Conservation (phyloP, 2,329 filamentous ascomycete species). For the Fusarium coffeatum region DNA sequence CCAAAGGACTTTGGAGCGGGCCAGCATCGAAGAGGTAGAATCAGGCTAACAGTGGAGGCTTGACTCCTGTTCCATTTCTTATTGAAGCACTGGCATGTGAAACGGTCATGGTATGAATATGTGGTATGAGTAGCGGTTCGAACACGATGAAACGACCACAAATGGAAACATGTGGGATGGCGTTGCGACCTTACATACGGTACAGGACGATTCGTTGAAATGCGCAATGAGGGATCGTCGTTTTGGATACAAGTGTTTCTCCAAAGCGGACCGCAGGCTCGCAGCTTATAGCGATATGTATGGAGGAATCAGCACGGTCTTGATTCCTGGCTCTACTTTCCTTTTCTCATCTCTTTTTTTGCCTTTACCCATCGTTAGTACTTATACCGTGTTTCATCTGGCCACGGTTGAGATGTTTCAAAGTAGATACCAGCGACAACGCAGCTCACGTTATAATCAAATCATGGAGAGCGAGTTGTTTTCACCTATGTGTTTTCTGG, state of each 20-base stretch:
- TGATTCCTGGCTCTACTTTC: conserved; percentile 7
- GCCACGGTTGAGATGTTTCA: conserved; percentile 7
- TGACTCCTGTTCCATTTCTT: neutral
- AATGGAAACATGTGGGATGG: neutral
- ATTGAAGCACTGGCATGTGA: neutral
- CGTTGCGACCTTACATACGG: neutral
- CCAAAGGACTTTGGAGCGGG: conserved; percentile 70
- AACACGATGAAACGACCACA: conserved; percentile 1
- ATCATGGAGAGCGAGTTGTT: conserved; percentile 1
- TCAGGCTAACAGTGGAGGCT: neutral
- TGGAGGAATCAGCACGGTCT: conserved; percentile 5
- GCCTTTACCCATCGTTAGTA: conserved; percentile 1
- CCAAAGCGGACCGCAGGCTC: conserved; percentile 33
- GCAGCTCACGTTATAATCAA: conserved; percentile 15
- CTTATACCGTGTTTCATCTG: conserved; percentile 5
- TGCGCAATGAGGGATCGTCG: neutral
- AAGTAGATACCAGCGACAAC: conserved; percentile 31
- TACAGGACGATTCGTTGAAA: neutral
- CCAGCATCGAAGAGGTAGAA: conserved; percentile 46
- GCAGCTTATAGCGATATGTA: conserved; percentile 18
- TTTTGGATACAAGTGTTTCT: conserved; percentile 12
- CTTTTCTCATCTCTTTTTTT: neutral
- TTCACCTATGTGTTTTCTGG: neutral
- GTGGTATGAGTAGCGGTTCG: conserved; percentile 1
- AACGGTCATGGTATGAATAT: conserved; percentile 6